Evolutionary conservation across 1,284 basidiomycete species (phyloP), one percentile per base, ranked within the genome.

Genomic region (Heterobasidion parviporum): DNA sequence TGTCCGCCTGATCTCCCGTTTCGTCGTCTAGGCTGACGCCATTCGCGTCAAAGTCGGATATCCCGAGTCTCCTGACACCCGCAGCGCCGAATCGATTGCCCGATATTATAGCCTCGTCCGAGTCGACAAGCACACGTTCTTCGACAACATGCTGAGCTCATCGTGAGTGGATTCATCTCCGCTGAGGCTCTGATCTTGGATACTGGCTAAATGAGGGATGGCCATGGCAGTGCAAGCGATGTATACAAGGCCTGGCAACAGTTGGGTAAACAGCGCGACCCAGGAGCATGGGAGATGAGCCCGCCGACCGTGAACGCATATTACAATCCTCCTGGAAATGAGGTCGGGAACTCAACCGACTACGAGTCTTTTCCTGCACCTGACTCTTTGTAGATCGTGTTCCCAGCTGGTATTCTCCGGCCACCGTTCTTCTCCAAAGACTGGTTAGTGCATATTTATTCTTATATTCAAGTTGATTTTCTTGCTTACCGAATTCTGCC

Each of bases 341-440:
- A 90, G 73, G 87, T 88, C 26, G 5, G 26, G 26, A 26, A 26
- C 26, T 6, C 26, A 26, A 26, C 26, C 26, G 26, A 26, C 26
- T 26, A 18, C 18, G 16, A 49, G 16, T n/a, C 8, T n/a, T 52
- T 36, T 48, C 16, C 46, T 14, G 14, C 41, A 8, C 2, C 50
- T 50, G 55, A 46, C 18, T 64, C 61, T 41, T 61, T 61, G 55
- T 72, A 96, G 86, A 96, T 98, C 57, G 92, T 95, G 15, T 98
- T 99, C 77, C 95, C 96, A 4, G 96, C 96, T 14, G 96, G 96
- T 44, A 95, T 98, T 65, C 73, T 98, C 46, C 92, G 89, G 64
- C 86, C 91, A 2, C 94, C 94, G 0, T 98, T 96, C 82, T 98
- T 97, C 78, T 82, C 82, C 12, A 75, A 82, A 55, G 75, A 84